phyloP scores from a whole-genome alignment of 1,284 basidiomycete species.

The Macrocystidia cucumis region DNA sequence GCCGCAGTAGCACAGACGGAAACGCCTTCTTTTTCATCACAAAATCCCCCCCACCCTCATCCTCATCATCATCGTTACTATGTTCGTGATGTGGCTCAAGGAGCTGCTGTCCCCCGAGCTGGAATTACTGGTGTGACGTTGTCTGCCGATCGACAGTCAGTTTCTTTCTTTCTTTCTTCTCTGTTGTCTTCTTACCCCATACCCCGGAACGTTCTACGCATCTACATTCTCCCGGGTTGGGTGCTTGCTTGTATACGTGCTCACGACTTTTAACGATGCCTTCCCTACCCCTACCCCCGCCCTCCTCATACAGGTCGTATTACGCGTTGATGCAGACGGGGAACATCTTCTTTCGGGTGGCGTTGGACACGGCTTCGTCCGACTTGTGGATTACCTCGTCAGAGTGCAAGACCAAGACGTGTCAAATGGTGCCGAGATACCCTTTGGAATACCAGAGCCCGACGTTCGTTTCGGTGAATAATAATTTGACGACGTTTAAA shows the following conservation, averaged over 20 bases:
- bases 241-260: too few relatives aligned
- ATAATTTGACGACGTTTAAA: constrained; percentile 51
- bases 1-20: too few relatives aligned
- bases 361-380: constrained; percentile 70
- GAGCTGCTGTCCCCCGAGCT: constrained; percentile 5
- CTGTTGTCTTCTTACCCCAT: too few relatives aligned
- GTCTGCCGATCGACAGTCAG: constrained; percentile 41
- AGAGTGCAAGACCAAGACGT: constrained; percentile 44
- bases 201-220: too few relatives aligned
- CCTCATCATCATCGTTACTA: constrained; percentile 44
- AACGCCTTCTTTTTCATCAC: background rate
- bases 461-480: constrained; percentile 51
- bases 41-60: too few relatives aligned
- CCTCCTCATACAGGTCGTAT: constrained; percentile 43
- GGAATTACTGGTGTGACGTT: constrained; percentile 33
- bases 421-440: constrained; percentile 53
- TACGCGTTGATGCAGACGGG: constrained; percentile 53
- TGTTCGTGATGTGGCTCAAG: constrained; percentile 14
- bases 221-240: too few relatives aligned
- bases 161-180: constrained; percentile 8
- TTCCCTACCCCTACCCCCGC: too few relatives aligned
- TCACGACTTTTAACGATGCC: too few relatives aligned
- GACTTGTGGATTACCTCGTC: constrained; percentile 69
- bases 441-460: constrained; percentile 58
- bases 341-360: constrained; percentile 57